phyloP scores from a whole-genome alignment of 257 asterid genomes.

The Ilex asprella region DNA sequence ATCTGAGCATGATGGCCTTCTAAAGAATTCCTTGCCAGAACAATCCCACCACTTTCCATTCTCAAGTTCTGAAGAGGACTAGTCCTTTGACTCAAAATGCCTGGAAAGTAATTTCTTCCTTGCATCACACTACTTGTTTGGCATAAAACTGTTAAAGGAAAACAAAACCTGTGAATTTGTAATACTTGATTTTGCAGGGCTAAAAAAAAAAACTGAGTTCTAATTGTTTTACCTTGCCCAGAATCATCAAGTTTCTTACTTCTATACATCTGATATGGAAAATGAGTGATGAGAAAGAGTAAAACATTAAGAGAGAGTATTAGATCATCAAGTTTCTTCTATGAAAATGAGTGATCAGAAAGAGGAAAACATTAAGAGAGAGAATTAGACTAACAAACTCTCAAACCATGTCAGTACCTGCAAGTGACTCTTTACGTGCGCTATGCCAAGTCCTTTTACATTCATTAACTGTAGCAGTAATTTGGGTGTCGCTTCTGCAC shows the following conservation, averaged over 20 bases:
- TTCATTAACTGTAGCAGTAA: slow-evolving; percentile 89
- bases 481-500: slow-evolving; percentile 90
- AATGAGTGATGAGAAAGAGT: background rate
- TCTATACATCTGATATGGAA: slow-evolving; percentile 67
- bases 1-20: slow-evolving; percentile 5
- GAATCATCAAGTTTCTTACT: slow-evolving; percentile 83
- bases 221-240: slow-evolving; percentile 58
- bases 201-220: no score
- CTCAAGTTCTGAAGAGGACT: slow-evolving; percentile 48
- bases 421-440: slow-evolving; percentile 94
- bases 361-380: no score
- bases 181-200: no score
- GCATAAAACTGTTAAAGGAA: slow-evolving; percentile 55
- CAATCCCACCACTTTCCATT: slow-evolving; percentile 55
- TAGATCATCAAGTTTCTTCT: no score
- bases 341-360: no score
- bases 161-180: background rate
- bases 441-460: slow-evolving; percentile 75
- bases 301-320: no score
- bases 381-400: no score
- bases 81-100: slow-evolving; percentile 26
- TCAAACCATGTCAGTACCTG: slow-evolving; percentile 41
- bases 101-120: slow-evolving; percentile 37
- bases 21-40: slow-evolving; percentile 21
- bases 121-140: slow-evolving; percentile 35